Percentiles rank a stretch among this genome's conserved stretches.
These are phyloP conservation scores for Abortiporus biennis DNA, from an alignment of 1,284 basidiomycete species.

Conservation along the genomic window DNA sequence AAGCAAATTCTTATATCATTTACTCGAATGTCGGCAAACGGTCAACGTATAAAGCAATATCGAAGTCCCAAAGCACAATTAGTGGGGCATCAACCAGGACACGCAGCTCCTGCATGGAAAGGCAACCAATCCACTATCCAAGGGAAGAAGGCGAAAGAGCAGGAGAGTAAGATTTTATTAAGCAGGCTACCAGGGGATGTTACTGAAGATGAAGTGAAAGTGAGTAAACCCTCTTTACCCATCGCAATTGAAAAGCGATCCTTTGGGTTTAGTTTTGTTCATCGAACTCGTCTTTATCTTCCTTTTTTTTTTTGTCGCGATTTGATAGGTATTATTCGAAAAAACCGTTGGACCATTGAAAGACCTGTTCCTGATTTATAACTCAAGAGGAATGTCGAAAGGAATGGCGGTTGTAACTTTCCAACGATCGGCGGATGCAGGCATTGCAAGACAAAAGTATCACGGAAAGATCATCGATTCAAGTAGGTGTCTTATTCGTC, in stretches of 20 bases:
- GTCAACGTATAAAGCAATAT: too few relatives aligned
- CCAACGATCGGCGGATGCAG: conserved; percentile 53
- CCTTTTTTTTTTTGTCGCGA: neutral
- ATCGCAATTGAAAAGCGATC: neutral
- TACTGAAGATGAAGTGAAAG: conserved; percentile 61
- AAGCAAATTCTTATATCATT: too few relatives aligned
- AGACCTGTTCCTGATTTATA: conserved; percentile 65
- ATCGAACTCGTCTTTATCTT: conserved; percentile 1
- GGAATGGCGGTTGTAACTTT: conserved; percentile 72
- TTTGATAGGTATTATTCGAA: conserved; percentile 59
- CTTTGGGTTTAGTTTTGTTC: neutral
- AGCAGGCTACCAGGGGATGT: conserved; percentile 68
- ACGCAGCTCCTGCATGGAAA: conserved; percentile 57
- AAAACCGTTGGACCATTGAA: conserved; percentile 70
- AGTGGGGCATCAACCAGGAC: conserved; percentile 47
- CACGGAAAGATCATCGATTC: conserved; percentile 72
- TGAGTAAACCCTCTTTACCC: conserved; percentile 24
- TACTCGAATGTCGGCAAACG: too few relatives aligned
- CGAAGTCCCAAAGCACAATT: conserved; percentile 51
- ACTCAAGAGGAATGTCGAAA: conserved; percentile 62
- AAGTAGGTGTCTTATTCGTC: conserved; percentile 38
- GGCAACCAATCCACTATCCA: conserved; percentile 25
- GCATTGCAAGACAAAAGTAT: conserved; percentile 55
- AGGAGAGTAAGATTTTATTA: conserved; percentile 66
- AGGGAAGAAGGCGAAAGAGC: conserved; percentile 20